phyloP scores from a whole-genome alignment of 192 early-diverging fungal species.

The Neocallimastix lanati region DNA sequence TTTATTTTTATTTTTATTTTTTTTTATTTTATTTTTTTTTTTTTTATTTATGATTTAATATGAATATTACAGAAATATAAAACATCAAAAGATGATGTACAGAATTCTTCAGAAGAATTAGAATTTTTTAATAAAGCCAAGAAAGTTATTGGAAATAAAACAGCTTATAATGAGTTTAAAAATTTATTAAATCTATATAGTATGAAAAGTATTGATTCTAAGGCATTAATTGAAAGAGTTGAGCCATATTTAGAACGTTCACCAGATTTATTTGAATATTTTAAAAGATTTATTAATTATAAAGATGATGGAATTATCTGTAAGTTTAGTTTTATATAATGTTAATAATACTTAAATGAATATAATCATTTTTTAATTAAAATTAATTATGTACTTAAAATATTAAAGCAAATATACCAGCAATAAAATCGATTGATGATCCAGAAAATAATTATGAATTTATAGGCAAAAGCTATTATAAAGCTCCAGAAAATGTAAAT shows the following conservation, averaged over 20 bases:
- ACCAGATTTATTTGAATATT: slow-evolving; percentile 82
- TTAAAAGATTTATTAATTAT: slow-evolving; percentile 72
- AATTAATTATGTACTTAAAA: no score
- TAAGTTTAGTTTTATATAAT: no score
- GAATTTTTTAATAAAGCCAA: slow-evolving; percentile 88
- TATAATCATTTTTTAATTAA: no score
- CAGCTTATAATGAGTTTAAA: slow-evolving; percentile 85
- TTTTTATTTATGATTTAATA: no score
- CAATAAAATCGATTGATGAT: slow-evolving; percentile 40
- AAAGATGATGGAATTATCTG: slow-evolving; percentile 48
- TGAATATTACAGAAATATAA: neutral
- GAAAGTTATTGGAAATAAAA: slow-evolving; percentile 64
- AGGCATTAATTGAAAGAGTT: slow-evolving; percentile 68
- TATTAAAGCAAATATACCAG: slow-evolving; percentile 46
- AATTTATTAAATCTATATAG: slow-evolving; percentile 86
- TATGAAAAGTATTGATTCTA: slow-evolving; percentile 75
- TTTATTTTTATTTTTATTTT: no score
- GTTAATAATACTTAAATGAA: no score
- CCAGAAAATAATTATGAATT: slow-evolving; percentile 25
- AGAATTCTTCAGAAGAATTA: slow-evolving; percentile 49
- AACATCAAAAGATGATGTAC: slow-evolving; percentile 15
- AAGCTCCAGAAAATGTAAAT: neutral
- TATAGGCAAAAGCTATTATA: slow-evolving; percentile 46
- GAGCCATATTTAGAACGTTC: slow-evolving; percentile 65
- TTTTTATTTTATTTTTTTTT: no score